Evolutionary conservation across 352 stramenopile genomes (phyloP).

Genomic region (Blastocystis sp.): DNA sequence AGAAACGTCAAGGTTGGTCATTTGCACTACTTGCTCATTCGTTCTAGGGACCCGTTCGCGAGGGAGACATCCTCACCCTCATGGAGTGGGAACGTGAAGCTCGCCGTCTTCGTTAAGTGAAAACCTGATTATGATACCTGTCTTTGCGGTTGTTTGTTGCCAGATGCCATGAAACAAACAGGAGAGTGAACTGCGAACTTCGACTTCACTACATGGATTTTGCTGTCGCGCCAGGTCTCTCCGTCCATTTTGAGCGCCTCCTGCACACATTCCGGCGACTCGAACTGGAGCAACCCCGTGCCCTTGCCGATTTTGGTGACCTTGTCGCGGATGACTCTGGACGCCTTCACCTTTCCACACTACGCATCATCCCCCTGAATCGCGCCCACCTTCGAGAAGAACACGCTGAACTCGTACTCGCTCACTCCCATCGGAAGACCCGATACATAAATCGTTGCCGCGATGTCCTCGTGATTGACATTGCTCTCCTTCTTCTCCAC

Average conservation of each 20-base stretch:
- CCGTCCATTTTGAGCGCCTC: conserved; percentile 37
- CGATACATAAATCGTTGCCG: conserved; percentile 52
- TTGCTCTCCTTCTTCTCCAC: conserved; percentile 33
- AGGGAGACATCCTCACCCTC: conserved; percentile 96
- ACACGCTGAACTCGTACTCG: conserved; percentile 63
- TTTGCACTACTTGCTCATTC: not conserved
- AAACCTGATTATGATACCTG: conserved; percentile 22
- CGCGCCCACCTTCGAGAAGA: conserved; percentile 48
- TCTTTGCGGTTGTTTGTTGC: conserved; percentile 14
- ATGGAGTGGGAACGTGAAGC: conserved; percentile 99
- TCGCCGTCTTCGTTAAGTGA: conserved; percentile 89
- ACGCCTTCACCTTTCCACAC: conserved; percentile 51
- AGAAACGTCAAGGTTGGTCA: conserved; percentile 93
- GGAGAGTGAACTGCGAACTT: conserved; percentile 41
- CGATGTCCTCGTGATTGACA: not conserved
- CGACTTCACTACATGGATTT: conserved; percentile 11
- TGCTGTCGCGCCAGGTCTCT: conserved; percentile 23
- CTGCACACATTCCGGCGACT: not conserved
- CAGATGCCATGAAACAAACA: conserved; percentile 22
- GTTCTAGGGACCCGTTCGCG: conserved; percentile 66
- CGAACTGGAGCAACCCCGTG: conserved; percentile 52
- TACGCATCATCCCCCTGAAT: not conserved
- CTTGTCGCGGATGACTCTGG: conserved; percentile 52
- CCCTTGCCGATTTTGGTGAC: conserved; percentile 38
- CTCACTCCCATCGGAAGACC: conserved; percentile 35